Base-by-base conservation (phyloP, 2,329 filamentous ascomycete species). In the Aspergillus neoniger region DNA sequence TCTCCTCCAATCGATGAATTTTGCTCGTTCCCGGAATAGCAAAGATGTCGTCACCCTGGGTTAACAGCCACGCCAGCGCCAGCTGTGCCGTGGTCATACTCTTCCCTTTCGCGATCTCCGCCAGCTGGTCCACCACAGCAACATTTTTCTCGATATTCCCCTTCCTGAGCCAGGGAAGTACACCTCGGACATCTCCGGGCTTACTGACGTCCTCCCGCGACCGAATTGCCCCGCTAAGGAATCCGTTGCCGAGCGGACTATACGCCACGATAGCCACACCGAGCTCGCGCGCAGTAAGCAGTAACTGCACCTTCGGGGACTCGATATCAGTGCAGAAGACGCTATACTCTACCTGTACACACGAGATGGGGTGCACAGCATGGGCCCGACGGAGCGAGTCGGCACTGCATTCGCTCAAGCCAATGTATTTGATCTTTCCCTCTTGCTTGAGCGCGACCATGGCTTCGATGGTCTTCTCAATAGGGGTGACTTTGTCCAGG, bases 1-100 rank as follows among this genome's bases (percentile, higher is more conserved):
- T 83, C 72, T 82, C 79, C 39, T 81, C 75, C 44, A 84, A 60
- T 43, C 80, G 76, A 21, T 76, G 72, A 15, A 80, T 64, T 21
- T 77, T 79, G 60, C 82, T 84, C 0, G 83, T 84, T 7, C 84
- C 84, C 0, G 83, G 83, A 59, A 85, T 89, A 0, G 88, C 85
- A 67, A 86, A 82, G 53, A 89, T 77, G 65, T 87, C 83, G 2
- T 83, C 78, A 0, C 84, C 84, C 67, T 89, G 86, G 9, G 81
- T 81, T 63, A 87, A 67, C 54, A 89, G 65, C 87, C 87, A 90
- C 0, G 87, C 86, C 36, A 90, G 75, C 1, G 84, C 82, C 57
- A 90, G 69, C 69, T 91, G 83, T 2, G 79, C 79, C 0, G 84
- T 66, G 0, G 86, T 86, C 28, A 78, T 79, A 2, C 77, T 79